A percentile compares a stretch with the other conserved stretches of the same genome.
Evolutionary conservation across 345 rosid genomes (phyloP).

Genomic region (Gossypium anomalum): DNA sequence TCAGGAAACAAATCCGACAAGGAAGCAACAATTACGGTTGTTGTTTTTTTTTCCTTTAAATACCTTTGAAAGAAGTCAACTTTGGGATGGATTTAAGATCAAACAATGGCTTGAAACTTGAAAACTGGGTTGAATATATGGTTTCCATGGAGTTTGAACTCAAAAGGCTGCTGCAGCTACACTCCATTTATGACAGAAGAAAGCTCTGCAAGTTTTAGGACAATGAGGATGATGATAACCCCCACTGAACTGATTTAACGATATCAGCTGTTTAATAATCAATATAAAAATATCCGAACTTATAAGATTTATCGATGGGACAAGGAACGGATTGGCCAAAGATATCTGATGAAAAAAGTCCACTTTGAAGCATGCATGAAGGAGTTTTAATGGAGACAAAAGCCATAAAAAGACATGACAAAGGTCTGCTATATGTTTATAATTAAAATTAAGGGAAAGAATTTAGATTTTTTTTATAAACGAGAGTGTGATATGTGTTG

Average conservation of each 20-base stretch:
- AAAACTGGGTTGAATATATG: constrained; percentile 22
- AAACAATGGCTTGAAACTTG: constrained; percentile 24
- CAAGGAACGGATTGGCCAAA: constrained; percentile 9
- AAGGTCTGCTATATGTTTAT: not conserved
- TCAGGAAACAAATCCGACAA: not conserved
- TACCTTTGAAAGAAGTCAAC: constrained; percentile 38
- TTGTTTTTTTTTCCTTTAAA: too few species aligned
- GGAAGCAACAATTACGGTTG: not conserved
- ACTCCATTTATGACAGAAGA: constrained; percentile 37
- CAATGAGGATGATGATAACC: not conserved
- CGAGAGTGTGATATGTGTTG: not conserved
- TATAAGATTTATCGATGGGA: constrained; percentile 17
- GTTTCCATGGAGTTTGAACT: constrained; percentile 28
- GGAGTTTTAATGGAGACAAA: not conserved
- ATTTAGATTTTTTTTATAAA: not conserved
- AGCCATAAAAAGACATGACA: not conserved
- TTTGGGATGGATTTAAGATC: constrained; percentile 29
- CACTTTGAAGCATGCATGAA: not conserved
- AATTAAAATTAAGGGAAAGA: not conserved
- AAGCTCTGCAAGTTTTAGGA: not conserved
- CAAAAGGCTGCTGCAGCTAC: constrained; percentile 19
- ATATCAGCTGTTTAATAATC: not conserved
- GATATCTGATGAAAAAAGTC: not conserved
- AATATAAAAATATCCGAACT: not conserved
- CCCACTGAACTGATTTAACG: not conserved